Evolutionary conservation across 345 rosid genomes (phyloP), one percentile per base, ranked within the genome.

Genomic region (Schrenkiella parvula): DNA sequence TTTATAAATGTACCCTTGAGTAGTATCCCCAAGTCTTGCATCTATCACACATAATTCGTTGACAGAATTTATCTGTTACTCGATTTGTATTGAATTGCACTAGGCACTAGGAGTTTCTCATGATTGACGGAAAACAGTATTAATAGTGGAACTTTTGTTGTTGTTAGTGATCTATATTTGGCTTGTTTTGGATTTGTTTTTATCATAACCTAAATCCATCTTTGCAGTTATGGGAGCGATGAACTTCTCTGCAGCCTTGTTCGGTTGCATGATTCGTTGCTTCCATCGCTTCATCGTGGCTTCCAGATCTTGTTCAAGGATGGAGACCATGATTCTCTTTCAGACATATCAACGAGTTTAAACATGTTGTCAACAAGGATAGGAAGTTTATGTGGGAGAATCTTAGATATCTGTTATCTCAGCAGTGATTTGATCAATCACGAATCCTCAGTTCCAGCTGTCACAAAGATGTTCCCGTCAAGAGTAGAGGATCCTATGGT

Each of bases 401-500:
- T 95, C 28, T 80, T 95, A 70, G 83, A 89, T 68, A 51, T 56
- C 51, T 87, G 97, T 75, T 95, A 87, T 80, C 83, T 95, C 50
- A 84, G 86, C 52, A 78, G 72, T 70, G 92, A 82, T 56, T 68
- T 82, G 44, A 70, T 80, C 79, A 76, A 80, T 71, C 82, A 83
- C 61, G 74, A 68, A 41, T 76, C 77, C 34, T 63, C 80, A 25
- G 22, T 78, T 73, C 85, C 89, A 69, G 61, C 84, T 47, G 66
- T 79, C 56, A 78, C 93, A 25, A 91, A 91, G 84, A 89, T 95
- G 72, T 86, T 89, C 67, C 96, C 99, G 1, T 89, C 96, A 43
- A 88, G 84, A 43, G 86, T 95, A 15, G 97, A 91, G 76, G 97
- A 95, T 79, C 99, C 99, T 52, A 59, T 88, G 66, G 73, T 95